Percentiles rank a stretch among this genome's conserved stretches.
These are phyloP conservation scores for Cercospora sesami DNA, from an alignment of 2,329 filamentous ascomycete genomes.

Conservation along the genomic window DNA sequence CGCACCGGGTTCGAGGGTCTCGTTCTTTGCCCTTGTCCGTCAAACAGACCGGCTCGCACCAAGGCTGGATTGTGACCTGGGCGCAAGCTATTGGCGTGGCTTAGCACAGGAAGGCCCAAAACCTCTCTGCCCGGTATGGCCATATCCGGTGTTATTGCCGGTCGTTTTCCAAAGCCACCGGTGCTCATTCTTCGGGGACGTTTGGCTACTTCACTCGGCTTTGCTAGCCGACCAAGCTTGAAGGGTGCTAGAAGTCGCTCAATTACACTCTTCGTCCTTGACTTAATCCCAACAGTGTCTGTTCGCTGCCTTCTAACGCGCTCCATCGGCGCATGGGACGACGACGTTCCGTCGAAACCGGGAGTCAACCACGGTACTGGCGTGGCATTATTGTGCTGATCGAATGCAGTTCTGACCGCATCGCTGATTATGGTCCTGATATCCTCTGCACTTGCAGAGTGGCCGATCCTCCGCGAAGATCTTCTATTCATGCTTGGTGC, in stretches of 20 bases:
- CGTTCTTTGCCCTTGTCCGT: background rate
- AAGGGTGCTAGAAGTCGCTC: slow-evolving; percentile 1
- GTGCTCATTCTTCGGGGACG: slow-evolving; percentile 12
- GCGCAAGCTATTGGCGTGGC: slow-evolving; percentile 13
- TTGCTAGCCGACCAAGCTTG: slow-evolving; percentile 1
- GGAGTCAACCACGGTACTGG: background rate
- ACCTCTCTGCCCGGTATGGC: background rate
- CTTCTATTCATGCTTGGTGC: background rate
- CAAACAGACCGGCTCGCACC: background rate
- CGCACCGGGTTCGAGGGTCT: background rate
- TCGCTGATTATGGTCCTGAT: background rate
- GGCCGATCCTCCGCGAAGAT: background rate
- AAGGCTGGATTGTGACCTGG: slow-evolving; percentile 9
- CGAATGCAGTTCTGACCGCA: background rate
- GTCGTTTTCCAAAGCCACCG: background rate
- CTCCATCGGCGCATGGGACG: background rate
- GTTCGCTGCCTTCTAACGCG: background rate
- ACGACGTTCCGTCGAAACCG: background rate
- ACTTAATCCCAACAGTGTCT: background rate
- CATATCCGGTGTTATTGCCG: background rate
- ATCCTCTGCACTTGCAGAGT: background rate
- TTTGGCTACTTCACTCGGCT: background rate
- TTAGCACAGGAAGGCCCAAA: background rate
- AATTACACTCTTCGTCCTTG: slow-evolving; percentile 4
- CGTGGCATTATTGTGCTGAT: background rate